Base-by-base conservation (phyloP, 2,329 filamentous ascomycete genomes). In the Diaporthe batatas region DNA sequence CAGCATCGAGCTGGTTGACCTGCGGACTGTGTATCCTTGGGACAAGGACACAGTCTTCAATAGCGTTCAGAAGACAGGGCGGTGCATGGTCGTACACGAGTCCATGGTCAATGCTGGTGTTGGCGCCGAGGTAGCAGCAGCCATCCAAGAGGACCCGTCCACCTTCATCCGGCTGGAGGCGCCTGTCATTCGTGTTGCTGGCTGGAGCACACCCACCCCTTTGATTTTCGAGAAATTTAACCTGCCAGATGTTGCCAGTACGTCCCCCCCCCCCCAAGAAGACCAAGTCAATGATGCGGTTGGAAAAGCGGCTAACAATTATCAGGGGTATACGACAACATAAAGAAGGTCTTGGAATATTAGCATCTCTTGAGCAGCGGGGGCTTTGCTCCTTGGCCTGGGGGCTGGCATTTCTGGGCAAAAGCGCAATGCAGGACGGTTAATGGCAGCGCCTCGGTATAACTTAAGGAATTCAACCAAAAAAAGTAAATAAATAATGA, bases 1-100 rank as follows among this genome's bases (percentile, higher is more conserved):
- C 70, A 92, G 89, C 6, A 89, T 95, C 21, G 95, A 98, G 85
- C 85, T 98, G 72, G 94, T 98, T 74, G 95, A 98, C 80, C 84
- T 98, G 72, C 88, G 95, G 72, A 97, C 95, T 0, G 87, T 98
- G 68, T 98, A 97, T 79, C 95, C 95, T 0, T 98, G 95, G 95
- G 95, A 98, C 80, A 90, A 94, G 78, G 87, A 92, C 79, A 93
- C 93, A 0, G 89, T 98, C 1, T 86, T 97, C 73, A 85, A 92
- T 69, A 98, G 95, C 76, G 95, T 97, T 18, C 90, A 89, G 77
- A 97, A 96, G 86, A 98, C 95, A 0, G 95, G 95, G 0, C 85
- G 94, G 73, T 94, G 93, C 51, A 89, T 98, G 70, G 92, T 98
- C 1, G 95, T 98, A 8, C 95, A 98, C 80, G 95, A 98, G 83